phyloP scores from a whole-genome alignment of 1,139 yeast genomes.

The Pichiaceae sp. region DNA sequence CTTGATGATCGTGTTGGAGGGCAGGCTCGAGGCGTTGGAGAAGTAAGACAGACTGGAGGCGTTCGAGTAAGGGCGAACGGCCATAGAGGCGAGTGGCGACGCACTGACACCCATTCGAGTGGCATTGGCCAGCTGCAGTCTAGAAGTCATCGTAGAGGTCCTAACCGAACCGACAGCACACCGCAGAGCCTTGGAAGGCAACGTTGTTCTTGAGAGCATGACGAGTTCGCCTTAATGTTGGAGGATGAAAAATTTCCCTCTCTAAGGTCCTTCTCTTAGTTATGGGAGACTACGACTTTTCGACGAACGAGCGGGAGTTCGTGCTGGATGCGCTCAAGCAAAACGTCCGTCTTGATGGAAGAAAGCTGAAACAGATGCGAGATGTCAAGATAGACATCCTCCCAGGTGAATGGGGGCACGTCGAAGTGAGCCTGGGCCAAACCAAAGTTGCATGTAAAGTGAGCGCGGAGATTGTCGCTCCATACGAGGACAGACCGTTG shows the following conservation, averaged over 20 bases:
- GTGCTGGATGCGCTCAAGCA: slow-evolving; percentile 54
- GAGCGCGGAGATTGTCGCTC: slow-evolving; percentile 71
- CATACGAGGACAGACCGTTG: slow-evolving; percentile 87
- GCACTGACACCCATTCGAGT: neutral
- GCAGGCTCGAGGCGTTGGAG: slow-evolving; percentile 51
- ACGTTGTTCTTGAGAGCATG: too few relatives aligned
- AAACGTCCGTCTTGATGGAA: slow-evolving; percentile 61
- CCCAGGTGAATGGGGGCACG: slow-evolving; percentile 63
- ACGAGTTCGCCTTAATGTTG: too few relatives aligned
- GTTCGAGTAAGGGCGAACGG: neutral
- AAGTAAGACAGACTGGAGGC: slow-evolving; percentile 41
- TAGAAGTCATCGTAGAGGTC: too few relatives aligned
- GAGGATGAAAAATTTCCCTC: too few relatives aligned
- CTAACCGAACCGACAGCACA: too few relatives aligned
- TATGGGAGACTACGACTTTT: slow-evolving; percentile 36
- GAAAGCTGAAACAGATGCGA: slow-evolving; percentile 57
- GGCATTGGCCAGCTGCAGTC: too few relatives aligned
- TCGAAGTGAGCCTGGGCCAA: slow-evolving; percentile 65
- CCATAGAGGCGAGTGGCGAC: neutral
- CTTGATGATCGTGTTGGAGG: slow-evolving; percentile 63
- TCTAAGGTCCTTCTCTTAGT: neutral
- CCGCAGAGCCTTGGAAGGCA: too few relatives aligned
- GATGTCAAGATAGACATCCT: slow-evolving; percentile 57
- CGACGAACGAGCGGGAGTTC: slow-evolving; percentile 56
- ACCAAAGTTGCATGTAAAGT: slow-evolving; percentile 72